A percentile compares a stretch with the other conserved stretches of the same genome.
Evolutionary conservation across 352 stramenopile species (phyloP).

Genomic region (Phytophthora fragariaefolia): DNA sequence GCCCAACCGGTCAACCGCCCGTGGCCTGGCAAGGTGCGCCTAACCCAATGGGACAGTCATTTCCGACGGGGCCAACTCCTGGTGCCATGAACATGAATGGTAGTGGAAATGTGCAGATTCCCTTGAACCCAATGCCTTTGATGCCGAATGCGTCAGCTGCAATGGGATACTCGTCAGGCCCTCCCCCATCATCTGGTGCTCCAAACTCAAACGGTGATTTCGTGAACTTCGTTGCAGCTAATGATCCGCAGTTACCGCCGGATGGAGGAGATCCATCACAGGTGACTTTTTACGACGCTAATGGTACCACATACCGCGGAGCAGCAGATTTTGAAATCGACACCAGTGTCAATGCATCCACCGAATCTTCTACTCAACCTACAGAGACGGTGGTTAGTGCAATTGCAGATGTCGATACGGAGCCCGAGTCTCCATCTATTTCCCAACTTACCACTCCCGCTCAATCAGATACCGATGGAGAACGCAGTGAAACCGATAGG

Average conservation of each 20-base stretch:
- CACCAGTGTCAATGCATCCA: constrained; percentile 17
- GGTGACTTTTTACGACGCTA: constrained; percentile 75
- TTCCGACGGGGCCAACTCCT: constrained; percentile 17
- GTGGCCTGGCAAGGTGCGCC: constrained; percentile 31
- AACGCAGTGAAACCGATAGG: constrained; percentile 30
- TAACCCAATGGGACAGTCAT: constrained; percentile 30
- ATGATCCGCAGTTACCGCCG: constrained; percentile 53
- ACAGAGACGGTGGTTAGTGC: constrained; percentile 4
- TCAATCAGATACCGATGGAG: constrained; percentile 70
- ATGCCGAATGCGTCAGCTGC: constrained; percentile 28
- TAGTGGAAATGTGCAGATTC: constrained; percentile 28
- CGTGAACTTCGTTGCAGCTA: constrained; percentile 61
- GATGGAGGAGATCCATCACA: constrained; percentile 43
- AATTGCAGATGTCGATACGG: constrained; percentile 67
- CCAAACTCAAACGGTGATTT: constrained; percentile 28
- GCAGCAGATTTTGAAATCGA: constrained; percentile 60
- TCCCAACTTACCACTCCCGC: constrained; percentile 75
- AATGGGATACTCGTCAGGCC: constrained; percentile 30
- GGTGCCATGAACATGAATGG: constrained; percentile 28
- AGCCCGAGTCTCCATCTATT: constrained; percentile 59
- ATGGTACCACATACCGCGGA: constrained; percentile 68
- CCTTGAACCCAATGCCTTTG: constrained; percentile 32
- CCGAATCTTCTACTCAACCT: background rate
- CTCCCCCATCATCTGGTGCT: constrained; percentile 20
- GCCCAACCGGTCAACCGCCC: constrained; percentile 14